Evolutionary conservation across 192 early-diverging fungal species (phyloP), one percentile per base, ranked within the genome.

Genomic region (Neocallimastix lanati): DNA sequence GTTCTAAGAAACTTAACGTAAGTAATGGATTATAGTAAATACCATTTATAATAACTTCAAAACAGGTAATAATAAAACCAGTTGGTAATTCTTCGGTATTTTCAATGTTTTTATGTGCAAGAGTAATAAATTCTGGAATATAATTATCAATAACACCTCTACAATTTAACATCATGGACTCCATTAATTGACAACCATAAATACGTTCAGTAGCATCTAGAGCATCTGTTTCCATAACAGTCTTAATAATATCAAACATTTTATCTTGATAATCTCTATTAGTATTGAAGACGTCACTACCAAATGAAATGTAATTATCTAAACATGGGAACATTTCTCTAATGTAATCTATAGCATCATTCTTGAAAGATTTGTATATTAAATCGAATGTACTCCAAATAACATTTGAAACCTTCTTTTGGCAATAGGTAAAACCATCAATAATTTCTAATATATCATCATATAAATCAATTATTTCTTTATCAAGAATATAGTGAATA

Each of bases 291-390:
- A 90, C 87, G 21, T 93, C 92, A 79, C 87, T 93, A 82, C 97
- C 97, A 80, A 92, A 95, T 13, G 91, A 88, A 58, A 97, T 91
- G 80, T 92, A 97, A 87, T 97, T 96, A 83, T 96, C 94, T 77
- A 99, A 88, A 28, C 92, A 91, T n/a, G 93, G 92, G 30, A 93
- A 81, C 89, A 99, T 95, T 82, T 95, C 95, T 76, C 94, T 92
- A 84, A 94, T 93, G 83, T 93, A 96, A 83, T 96, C 96, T 67
- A 89, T 86, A 36, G 92, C 93, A 81, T 92, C 92, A 67, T 86
- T 88, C 86, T 92, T 94, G 86, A 96, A 94, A 67, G 93, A 87
- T 37, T 81, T 82, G 86, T 93, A 92, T 78, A 96, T 90, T 80
- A 89, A 78, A 33, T 90, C 91, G 85, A 96, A 93, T 80, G 96